These are phyloP conservation scores for Penicillium lagena DNA, from an alignment of 495 filamentous ascomycete genomes.

Conservation along the genomic window DNA sequence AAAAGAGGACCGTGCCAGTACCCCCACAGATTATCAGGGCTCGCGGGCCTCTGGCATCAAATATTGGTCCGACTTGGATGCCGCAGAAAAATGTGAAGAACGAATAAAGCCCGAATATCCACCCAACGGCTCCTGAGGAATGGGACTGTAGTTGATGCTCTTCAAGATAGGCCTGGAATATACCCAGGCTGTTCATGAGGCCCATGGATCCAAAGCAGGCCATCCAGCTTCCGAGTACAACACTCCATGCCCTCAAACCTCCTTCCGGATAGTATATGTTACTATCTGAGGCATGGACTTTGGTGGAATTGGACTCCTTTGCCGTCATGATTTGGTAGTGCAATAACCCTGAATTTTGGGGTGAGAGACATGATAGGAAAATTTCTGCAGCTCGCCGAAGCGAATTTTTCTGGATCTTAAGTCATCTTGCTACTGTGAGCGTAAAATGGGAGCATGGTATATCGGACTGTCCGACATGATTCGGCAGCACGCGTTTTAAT, in stretches of 20 bases:
- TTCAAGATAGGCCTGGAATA: slow-evolving; percentile 61
- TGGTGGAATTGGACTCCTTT: neutral
- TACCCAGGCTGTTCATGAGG: slow-evolving; percentile 63
- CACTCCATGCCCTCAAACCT: slow-evolving; percentile 57
- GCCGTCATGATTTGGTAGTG: neutral
- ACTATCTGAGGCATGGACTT: neutral
- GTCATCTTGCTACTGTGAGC: no score
- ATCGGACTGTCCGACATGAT: no score
- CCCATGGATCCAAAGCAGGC: slow-evolving; percentile 60
- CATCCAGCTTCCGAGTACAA: slow-evolving; percentile 63
- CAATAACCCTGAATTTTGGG: no score
- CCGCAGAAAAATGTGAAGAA: slow-evolving; percentile 57
- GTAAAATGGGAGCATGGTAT: no score
- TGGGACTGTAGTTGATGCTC: slow-evolving; percentile 52
- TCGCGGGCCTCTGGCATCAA: slow-evolving; percentile 43
- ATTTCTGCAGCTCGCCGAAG: no score
- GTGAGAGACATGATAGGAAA: no score
- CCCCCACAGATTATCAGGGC: slow-evolving; percentile 38
- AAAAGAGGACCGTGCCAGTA: slow-evolving; percentile 26
- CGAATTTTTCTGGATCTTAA: no score
- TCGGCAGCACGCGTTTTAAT: no score
- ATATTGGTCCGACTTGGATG: slow-evolving; percentile 46
- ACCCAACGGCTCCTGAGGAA: slow-evolving; percentile 52
- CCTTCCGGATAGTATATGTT: slow-evolving; percentile 51
- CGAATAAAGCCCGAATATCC: slow-evolving; percentile 67